Base-by-base conservation (phyloP, 164 flowering plant species). In the Saururus chinensis region DNA sequence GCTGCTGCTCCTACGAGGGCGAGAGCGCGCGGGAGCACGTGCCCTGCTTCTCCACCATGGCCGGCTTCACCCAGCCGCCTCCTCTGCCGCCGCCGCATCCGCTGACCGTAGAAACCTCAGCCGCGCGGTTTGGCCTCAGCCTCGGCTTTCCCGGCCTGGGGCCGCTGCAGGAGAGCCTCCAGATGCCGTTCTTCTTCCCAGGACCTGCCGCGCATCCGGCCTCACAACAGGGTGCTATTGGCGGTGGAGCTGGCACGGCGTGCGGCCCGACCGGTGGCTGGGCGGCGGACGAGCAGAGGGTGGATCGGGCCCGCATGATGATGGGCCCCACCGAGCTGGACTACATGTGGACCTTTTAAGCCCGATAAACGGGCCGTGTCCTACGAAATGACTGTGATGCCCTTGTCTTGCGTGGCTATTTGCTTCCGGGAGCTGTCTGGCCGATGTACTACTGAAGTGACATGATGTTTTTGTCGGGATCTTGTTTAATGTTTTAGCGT, bases 21-120 rank as follows among this genome's bases (percentile, higher is more conserved):
- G 73, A 68, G 53, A 59, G 24, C 45, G 64, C 65, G 59, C 64
- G 71, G 63, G 82, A 86, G 87, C 98, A 86, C 96, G 96, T 87
- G 89, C 78, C 95, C 98, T 92, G 98, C 84, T 92, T 92, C 98
- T 92, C 98, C 96, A 89, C 78, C 53, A 19, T 70, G 23, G 72
- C 80, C 51, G 61, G 22, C 40, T 61, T 57, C 61, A 49, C 35
- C 49, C 72, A 65, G 37, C 66, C 42, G 22, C 16, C 60, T 14
- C 52, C 37, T 14, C 2, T 10, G 22, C 45, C 16, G 60, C 1
- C 42, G 17, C 23, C 21, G 66, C 64, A 0, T 62, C 74, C 24
- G 37, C 62, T 60, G 41, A 53, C 57, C 51, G 12, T 23, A 54
- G 24, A 40, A 9, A 35, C 59, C 24, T 56, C 80, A 0, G 49